Conservation (phyloP, 163 green algal species). For the Chloroidium sp. region DNA sequence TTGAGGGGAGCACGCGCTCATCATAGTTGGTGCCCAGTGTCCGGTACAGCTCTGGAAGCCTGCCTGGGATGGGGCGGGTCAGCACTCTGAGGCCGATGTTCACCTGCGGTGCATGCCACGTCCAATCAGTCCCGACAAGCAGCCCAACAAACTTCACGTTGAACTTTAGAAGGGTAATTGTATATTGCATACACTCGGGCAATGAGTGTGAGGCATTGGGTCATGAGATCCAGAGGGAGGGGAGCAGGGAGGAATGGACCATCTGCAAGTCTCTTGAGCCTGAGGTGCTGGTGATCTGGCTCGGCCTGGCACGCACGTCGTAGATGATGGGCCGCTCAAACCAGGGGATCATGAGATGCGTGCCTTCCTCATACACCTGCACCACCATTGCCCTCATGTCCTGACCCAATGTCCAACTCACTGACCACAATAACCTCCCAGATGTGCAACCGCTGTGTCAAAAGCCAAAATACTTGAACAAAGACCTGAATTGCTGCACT, state of each 20-base stretch:
- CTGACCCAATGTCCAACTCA: not conserved
- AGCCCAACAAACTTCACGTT: too few species aligned
- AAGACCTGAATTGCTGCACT: not conserved
- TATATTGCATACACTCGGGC: too few species aligned
- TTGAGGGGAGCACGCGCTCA: slow-evolving; percentile 92
- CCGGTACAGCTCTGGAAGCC: slow-evolving; percentile 90
- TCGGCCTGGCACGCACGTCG: slow-evolving; percentile 85
- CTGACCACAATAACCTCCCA: not conserved
- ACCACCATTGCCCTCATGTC: not conserved
- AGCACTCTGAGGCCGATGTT: slow-evolving; percentile 97
- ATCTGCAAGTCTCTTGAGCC: slow-evolving; percentile 95
- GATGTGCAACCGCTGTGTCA: not conserved
- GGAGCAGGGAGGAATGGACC: slow-evolving; percentile 35
- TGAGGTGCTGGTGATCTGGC: slow-evolving; percentile 81
- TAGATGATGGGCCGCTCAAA: slow-evolving; percentile 97
- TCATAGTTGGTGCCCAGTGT: slow-evolving; percentile 93
- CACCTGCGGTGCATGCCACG: slow-evolving; percentile 47
- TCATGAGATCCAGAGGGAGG: too few species aligned
- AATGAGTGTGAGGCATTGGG: too few species aligned
- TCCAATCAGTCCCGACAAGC: too few species aligned
- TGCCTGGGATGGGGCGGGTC: slow-evolving; percentile 74
- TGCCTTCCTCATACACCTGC: slow-evolving; percentile 93
- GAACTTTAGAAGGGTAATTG: too few species aligned
- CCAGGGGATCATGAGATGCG: slow-evolving; percentile 96
- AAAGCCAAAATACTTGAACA: not conserved